phyloP scores from a whole-genome alignment of 2,329 filamentous ascomycete species.

The Sodiomyces alkalinus region DNA sequence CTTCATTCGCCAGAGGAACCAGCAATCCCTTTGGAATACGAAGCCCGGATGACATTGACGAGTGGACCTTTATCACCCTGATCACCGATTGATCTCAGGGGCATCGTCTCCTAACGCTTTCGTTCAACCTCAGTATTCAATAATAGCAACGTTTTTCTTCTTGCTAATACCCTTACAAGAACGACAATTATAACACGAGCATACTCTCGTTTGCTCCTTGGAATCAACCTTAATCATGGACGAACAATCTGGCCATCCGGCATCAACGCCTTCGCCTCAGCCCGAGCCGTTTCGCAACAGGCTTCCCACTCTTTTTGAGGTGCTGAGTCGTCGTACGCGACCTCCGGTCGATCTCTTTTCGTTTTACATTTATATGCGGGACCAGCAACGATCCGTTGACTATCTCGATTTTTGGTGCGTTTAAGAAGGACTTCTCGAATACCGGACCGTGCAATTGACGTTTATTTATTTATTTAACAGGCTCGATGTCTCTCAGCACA shows the following conservation, averaged over 20 bases:
- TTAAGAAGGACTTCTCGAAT: slow-evolving; percentile 2
- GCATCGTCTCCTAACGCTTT: too few species aligned
- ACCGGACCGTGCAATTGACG: slow-evolving; percentile 1
- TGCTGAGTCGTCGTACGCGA: slow-evolving; percentile 82
- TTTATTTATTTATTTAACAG: slow-evolving; percentile 28
- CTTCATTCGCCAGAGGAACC: too few species aligned
- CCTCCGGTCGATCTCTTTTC: slow-evolving; percentile 94
- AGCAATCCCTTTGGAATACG: too few species aligned
- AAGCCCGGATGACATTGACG: too few species aligned
- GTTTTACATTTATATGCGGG: slow-evolving; percentile 99
- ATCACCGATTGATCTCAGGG: too few species aligned
- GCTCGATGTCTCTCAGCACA: slow-evolving; percentile 98
- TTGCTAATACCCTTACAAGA: too few species aligned
- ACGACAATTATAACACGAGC: too few species aligned
- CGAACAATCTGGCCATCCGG: slow-evolving; percentile 1
- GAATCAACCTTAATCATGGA: too few species aligned
- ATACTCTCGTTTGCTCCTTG: too few species aligned
- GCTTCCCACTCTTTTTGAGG: slow-evolving; percentile 88
- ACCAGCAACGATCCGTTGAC: slow-evolving; percentile 93
- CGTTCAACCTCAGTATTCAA: too few species aligned
- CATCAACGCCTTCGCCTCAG: slow-evolving; percentile 33
- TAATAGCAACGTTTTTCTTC: too few species aligned
- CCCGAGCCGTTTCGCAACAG: slow-evolving; percentile 59
- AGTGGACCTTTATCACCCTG: too few species aligned
- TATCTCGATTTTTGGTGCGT: slow-evolving; percentile 95